Percentiles rank a stretch among this genome's conserved stretches.
Evolutionary conservation across 2,329 filamentous ascomycete genomes (phyloP).

Genomic region (Phoma herbarum): DNA sequence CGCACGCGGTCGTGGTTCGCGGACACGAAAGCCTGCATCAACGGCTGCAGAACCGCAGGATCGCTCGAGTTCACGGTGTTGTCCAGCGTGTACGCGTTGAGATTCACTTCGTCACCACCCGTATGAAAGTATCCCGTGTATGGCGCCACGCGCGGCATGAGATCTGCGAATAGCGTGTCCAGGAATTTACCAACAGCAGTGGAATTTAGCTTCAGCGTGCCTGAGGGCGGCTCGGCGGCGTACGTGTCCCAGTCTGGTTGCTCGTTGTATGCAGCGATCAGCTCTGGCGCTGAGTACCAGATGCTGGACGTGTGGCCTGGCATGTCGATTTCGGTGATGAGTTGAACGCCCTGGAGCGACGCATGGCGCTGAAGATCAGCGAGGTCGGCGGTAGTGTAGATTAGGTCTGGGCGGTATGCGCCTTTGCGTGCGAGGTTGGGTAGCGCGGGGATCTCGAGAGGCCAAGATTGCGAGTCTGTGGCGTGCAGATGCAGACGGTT

Average conservation of each 20-base stretch:
- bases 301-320: slow-evolving; percentile 80
- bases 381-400: slow-evolving; percentile 74
- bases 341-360: slow-evolving; percentile 71
- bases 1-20: slow-evolving; percentile 72
- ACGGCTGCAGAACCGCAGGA: slow-evolving; percentile 70
- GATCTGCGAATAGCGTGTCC: slow-evolving; percentile 74
- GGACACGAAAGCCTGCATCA: slow-evolving; percentile 81
- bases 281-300: slow-evolving; percentile 71
- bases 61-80: slow-evolving; percentile 72
- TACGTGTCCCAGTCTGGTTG: slow-evolving; percentile 64
- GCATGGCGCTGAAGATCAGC: slow-evolving; percentile 75
- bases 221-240: slow-evolving; percentile 64
- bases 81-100: slow-evolving; percentile 77
- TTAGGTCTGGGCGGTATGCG: slow-evolving; percentile 72
- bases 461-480: slow-evolving; percentile 87
- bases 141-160: slow-evolving; percentile 68
- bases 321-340: slow-evolving; percentile 81
- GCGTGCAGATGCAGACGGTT: slow-evolving; percentile 83
- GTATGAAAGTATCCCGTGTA: slow-evolving; percentile 83
- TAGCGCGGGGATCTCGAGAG: slow-evolving; percentile 78
- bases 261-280: slow-evolving; percentile 70
- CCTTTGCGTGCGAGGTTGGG: slow-evolving; percentile 77
- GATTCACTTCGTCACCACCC: slow-evolving; percentile 87
- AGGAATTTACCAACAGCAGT: slow-evolving; percentile 75
- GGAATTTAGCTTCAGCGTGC: slow-evolving; percentile 79